Percentiles rank a stretch among this genome's conserved stretches.
Conservation (phyloP, 306 rosid species). For the Heteromeles arbutifolia region DNA sequence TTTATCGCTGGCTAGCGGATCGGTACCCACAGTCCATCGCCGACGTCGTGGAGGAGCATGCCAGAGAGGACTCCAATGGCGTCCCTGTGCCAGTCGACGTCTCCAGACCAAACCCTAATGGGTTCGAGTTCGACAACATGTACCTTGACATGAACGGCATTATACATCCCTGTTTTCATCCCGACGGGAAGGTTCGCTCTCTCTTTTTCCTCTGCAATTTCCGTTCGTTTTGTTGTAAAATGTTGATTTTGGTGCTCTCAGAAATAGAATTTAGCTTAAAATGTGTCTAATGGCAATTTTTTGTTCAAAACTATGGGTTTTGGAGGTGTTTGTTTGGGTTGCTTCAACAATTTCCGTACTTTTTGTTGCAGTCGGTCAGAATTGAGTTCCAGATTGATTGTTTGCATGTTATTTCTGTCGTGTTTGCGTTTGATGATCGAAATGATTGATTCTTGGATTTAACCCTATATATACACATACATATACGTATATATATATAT, state of each 20-base stretch:
- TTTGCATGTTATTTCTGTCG: background rate
- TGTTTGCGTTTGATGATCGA: background rate
- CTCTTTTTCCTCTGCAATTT: background rate
- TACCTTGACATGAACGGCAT: conserved; percentile 93
- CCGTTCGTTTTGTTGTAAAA: background rate
- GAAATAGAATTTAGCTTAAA: background rate
- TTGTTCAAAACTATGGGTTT: background rate
- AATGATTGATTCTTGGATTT: background rate
- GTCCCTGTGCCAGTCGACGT: conserved; percentile 36
- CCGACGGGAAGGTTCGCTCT: conserved; percentile 71
- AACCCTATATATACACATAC: background rate
- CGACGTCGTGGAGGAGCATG: conserved; percentile 73
- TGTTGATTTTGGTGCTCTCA: background rate
- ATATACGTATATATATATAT: background rate
- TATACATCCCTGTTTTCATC: conserved; percentile 95
- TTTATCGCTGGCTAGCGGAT: conserved; percentile 98
- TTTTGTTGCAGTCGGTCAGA: background rate
- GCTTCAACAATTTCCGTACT: background rate
- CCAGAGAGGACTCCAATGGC: conserved; percentile 27
- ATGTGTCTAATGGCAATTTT: background rate
- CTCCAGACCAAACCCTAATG: conserved; percentile 84
- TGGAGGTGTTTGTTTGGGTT: background rate
- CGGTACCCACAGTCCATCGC: conserved; percentile 74
- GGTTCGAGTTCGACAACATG: conserved; percentile 83
- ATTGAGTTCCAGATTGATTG: background rate